These are phyloP conservation scores for Ensete glaucum DNA, from an alignment of 176 grass and related monocot genomes.

Conservation along the genomic window DNA sequence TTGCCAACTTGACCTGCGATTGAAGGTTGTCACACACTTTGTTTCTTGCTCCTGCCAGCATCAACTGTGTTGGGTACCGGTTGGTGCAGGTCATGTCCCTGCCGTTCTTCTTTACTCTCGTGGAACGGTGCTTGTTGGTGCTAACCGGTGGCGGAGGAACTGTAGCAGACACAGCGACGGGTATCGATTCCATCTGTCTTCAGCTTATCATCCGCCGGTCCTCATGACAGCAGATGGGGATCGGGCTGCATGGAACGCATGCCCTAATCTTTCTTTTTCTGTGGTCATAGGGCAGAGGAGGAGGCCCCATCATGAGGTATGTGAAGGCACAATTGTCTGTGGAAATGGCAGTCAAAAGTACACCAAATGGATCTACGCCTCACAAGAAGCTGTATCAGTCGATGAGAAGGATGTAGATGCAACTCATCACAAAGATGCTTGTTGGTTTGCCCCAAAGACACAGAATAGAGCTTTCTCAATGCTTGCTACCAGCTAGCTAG, in stretches of 20 bases:
- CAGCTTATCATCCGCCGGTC: too few species aligned
- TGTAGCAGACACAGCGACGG: background rate
- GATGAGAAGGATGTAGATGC: background rate
- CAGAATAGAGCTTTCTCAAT: too few species aligned
- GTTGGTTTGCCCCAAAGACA: background rate
- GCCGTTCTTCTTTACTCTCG: too few species aligned
- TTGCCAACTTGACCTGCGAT: background rate
- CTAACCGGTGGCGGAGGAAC: too few species aligned
- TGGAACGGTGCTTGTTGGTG: background rate
- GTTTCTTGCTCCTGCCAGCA: too few species aligned
- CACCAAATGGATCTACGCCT: slow-evolving; percentile 30
- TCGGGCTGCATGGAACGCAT: background rate
- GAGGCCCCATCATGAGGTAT: slow-evolving; percentile 17
- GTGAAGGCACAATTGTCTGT: slow-evolving; percentile 35
- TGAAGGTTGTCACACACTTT: too few species aligned
- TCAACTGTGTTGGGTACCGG: too few species aligned
- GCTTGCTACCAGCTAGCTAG: too few species aligned
- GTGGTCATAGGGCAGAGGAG: background rate
- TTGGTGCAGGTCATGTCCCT: too few species aligned
- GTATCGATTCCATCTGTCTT: background rate
- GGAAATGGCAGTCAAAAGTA: slow-evolving; percentile 35
- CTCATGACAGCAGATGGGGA: too few species aligned
- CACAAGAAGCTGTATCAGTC: background rate
- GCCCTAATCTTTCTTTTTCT: background rate
- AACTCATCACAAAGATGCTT: background rate